Conservation (phyloP, 2,329 filamentous ascomycete species). For the Exutisphaerella laricina region DNA sequence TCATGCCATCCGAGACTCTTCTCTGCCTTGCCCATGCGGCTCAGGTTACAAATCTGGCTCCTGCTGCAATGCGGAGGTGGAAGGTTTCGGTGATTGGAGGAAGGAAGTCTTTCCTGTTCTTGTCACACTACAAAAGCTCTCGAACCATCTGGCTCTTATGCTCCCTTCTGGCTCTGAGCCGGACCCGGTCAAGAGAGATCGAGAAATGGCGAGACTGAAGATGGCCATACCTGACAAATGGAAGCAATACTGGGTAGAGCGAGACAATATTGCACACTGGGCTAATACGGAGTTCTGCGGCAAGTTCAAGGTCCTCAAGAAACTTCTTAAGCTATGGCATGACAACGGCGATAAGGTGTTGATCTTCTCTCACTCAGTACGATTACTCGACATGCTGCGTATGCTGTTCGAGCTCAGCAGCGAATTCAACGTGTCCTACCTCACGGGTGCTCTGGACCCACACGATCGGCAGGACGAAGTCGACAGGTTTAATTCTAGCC, state of each 20-base stretch:
- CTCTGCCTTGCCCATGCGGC: conserved; percentile 63
- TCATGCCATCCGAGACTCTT: conserved; percentile 60
- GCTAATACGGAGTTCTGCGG: conserved; percentile 89
- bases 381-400: conserved; percentile 75
- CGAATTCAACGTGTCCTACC: conserved; percentile 82
- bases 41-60: conserved; percentile 68
- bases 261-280: conserved; percentile 73
- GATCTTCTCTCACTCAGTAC: conserved; percentile 89
- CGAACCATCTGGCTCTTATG: conserved; percentile 86
- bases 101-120: conserved; percentile 80
- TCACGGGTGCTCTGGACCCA: conserved; percentile 79
- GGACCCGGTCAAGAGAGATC: conserved; percentile 64
- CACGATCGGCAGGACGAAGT: conserved; percentile 76
- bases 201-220: conserved; percentile 68
- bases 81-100: conserved; percentile 64
- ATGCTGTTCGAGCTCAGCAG: conserved; percentile 77
- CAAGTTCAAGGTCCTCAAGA: conserved; percentile 90
- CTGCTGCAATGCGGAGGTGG: conserved; percentile 64
- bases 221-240: conserved; percentile 66
- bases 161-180: conserved; percentile 66
- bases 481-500: conserved; percentile 85
- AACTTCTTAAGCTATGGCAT: conserved; percentile 85
- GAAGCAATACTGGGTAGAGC: conserved; percentile 65
- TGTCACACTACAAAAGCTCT: conserved; percentile 74
- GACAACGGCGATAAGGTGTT: conserved; percentile 87